Evolutionary conservation across 176 grass and related monocot species (phyloP).

Genomic region (Cocos nucifera): DNA sequence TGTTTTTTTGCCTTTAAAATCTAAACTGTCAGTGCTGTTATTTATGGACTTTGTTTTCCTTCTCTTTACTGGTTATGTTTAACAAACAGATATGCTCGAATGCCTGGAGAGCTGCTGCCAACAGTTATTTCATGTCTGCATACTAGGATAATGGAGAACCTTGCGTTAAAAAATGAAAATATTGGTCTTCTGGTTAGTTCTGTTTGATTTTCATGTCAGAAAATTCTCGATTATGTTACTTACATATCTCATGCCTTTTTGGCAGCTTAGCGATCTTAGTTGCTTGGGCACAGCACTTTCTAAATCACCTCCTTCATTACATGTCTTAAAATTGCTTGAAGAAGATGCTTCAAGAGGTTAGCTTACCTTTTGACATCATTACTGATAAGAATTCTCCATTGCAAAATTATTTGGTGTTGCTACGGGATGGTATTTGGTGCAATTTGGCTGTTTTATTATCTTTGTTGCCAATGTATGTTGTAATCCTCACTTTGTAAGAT

Average conservation of each 20-base stretch:
- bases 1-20: slow-evolving; percentile 7
- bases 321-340: slow-evolving; percentile 62
- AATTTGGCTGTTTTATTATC: too few species aligned
- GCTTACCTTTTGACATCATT: slow-evolving; percentile 2
- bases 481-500: too few species aligned
- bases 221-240: neutral
- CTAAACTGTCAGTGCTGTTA: too few species aligned
- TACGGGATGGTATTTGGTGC: too few species aligned
- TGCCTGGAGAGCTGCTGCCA: slow-evolving; percentile 78
- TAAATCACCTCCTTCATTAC: slow-evolving; percentile 56
- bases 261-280: slow-evolving; percentile 76
- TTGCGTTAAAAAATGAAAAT: slow-evolving; percentile 53
- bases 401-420: too few species aligned
- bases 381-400: too few species aligned
- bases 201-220: slow-evolving; percentile 2
- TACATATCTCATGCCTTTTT: slow-evolving; percentile 6
- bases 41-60: neutral
- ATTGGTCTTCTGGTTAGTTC: slow-evolving; percentile 68
- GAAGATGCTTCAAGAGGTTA: slow-evolving; percentile 44
- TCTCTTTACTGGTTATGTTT: slow-evolving; percentile 13
- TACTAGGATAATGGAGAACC: slow-evolving; percentile 26
- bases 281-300: slow-evolving; percentile 81
- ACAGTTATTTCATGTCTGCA: slow-evolving; percentile 47
- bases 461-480: too few species aligned
- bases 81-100: slow-evolving; percentile 61